A percentile compares a stretch with the other conserved stretches of the same genome.
Evolutionary conservation across 2,329 filamentous ascomycete species (phyloP).

Genomic region (Dichotomopilus funicola): DNA sequence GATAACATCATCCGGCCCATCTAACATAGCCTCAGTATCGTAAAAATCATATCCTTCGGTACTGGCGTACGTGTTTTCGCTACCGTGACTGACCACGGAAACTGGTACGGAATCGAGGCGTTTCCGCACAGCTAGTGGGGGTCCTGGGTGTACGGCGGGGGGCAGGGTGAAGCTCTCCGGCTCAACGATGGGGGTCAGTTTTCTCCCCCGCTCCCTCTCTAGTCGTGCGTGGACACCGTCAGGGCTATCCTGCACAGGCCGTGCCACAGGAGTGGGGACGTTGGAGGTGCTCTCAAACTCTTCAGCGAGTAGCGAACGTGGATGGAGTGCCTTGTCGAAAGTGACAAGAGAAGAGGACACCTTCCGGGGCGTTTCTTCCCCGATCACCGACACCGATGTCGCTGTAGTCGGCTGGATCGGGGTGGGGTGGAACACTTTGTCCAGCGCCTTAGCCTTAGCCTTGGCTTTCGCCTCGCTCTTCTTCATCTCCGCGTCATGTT

Average conservation of each 20-base stretch:
- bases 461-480: slow-evolving; percentile 29
- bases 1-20: slow-evolving; percentile 48
- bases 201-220: slow-evolving; percentile 25
- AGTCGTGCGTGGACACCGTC: slow-evolving; percentile 22
- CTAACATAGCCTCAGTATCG: slow-evolving; percentile 46
- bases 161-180: slow-evolving; percentile 46
- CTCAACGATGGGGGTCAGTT: slow-evolving; percentile 44
- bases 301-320: slow-evolving; percentile 44
- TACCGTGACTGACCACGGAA: slow-evolving; percentile 46
- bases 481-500: slow-evolving; percentile 21
- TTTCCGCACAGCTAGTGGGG: slow-evolving; percentile 32
- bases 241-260: slow-evolving; percentile 40
- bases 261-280: slow-evolving; percentile 51
- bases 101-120: slow-evolving; percentile 46
- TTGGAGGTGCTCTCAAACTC: slow-evolving; percentile 59
- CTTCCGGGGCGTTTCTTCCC: slow-evolving; percentile 35
- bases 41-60: slow-evolving; percentile 62
- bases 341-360: slow-evolving; percentile 27
- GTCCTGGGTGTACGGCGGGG: slow-evolving; percentile 34
- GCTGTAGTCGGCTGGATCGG: neutral
- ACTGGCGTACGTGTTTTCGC: slow-evolving; percentile 37
- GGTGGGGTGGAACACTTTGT: slow-evolving; percentile 21
- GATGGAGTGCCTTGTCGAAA: slow-evolving; percentile 28
- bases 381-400: slow-evolving; percentile 16
- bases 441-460: slow-evolving; percentile 22